Conservation (phyloP, 306 rosid genomes). For the Inga leiocalycina region DNA sequence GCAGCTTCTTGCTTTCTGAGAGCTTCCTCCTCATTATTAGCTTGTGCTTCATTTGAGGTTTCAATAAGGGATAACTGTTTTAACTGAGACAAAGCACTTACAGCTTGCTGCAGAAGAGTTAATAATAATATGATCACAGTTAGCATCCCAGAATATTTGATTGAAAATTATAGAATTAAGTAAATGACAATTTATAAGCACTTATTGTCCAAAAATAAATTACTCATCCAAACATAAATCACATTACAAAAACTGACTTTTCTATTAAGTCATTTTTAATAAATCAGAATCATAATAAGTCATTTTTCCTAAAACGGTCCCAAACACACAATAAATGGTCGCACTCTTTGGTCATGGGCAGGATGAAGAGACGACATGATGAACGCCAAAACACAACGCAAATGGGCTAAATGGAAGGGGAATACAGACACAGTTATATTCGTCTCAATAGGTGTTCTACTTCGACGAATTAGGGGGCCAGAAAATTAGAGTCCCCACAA, state of each 20-base stretch:
- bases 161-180: neutral
- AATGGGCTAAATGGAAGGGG: neutral
- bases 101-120: constrained; percentile 63
- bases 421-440: neutral
- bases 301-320: no score
- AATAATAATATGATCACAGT: neutral
- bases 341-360: neutral
- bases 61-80: constrained; percentile 57
- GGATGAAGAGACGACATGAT: neutral
- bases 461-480: neutral
- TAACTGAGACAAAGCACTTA: constrained; percentile 58
- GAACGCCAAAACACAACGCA: neutral
- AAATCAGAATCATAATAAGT: no score
- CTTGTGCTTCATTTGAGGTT: constrained; percentile 39
- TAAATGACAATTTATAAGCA: neutral
- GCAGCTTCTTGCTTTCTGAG: constrained; percentile 37
- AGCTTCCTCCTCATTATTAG: constrained; percentile 37
- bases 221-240: no score
- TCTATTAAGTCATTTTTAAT: no score
- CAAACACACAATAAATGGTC: neutral
- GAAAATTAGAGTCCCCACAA: neutral
- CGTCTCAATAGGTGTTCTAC: neutral
- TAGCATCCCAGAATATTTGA: neutral
- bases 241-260: no score
- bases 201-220: no score